Base-by-base conservation (phyloP, 306 rosid genomes). In the Sesbania bispinosa region DNA sequence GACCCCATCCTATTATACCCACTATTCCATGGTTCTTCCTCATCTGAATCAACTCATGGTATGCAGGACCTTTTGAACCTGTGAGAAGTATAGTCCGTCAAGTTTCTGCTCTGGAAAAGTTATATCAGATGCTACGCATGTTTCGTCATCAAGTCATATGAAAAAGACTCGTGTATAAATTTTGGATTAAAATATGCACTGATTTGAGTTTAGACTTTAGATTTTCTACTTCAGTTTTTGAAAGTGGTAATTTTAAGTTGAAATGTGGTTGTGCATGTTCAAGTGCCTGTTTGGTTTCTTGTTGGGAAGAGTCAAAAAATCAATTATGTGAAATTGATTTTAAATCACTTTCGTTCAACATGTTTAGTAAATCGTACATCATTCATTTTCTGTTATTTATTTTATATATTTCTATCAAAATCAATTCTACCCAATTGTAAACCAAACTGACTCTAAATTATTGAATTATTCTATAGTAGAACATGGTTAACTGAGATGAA, bases 11-110 rank as follows among this genome's bases (percentile, higher is more conserved):
- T 65, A 94, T 43, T 48, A 94, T 74, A 24, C 88, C 96, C 71
- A 94, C 69, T 77, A 94, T 70, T 80, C 99, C 99, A 80, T 94
- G 99, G 62, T 66, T 94, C 84, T 81, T 91, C 79, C 92, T 94
- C 85, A 77, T 87, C 64, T 81, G 75, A 48, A 78, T 82, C 69
- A 91, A 42, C 43, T 77, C 73, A 71, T 63, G 76, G 23, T 85
- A 84, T 66, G 75, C 78, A 3, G 65, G 62, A 41, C 74, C 82
- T 58, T 55, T 69, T 18, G 87, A 84, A 59, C 88, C 98, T 87
- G 86, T 16, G 19, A 71, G 7, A 60, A 42, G 11, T 14, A 67
- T 60, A 24, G 20, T 13, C n/a, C 33, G 65, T 68, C 58, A 53
- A 46, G 41, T 43, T 42, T 68, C 58, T 62, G 19, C 24, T 65